Base-by-base conservation (phyloP, 1,139 yeast species). In the Blastobotrys malaysiensis region DNA sequence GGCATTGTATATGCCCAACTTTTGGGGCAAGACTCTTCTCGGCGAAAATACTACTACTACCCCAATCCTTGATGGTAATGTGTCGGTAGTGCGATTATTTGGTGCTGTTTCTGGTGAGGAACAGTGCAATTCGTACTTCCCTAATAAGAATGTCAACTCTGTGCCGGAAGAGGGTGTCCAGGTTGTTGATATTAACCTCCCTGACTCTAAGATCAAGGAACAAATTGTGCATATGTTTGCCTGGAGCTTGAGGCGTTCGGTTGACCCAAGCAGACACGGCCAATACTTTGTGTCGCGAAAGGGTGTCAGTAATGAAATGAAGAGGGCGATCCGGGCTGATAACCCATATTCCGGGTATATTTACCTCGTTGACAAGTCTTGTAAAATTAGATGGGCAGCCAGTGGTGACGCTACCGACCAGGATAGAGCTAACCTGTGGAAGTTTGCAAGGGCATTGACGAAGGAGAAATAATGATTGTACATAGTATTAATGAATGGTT, bases 341-440 rank as follows among this genome's bases (percentile, higher is more conserved):
- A 93, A 93, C 67, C 79, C 81, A 48, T 87, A 86, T 61, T 82
- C 95, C 0, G 98, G 99, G 0, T 91, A 88, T 67, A 75, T 89
- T 9, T 86, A 89, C 63, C 74, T 93, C 16, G 77, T 93, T 43
- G 99, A 93, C 65, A 75, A 76, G 16, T 74, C 82, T 14, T 86
- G 88, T 52, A 83, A 79, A 63, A 84, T 93, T 50, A 77, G 99
- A 63, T 93, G 98, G 98, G 93, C 91, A 14, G 88, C 91, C 1
- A 82, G 95, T 65, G 99, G 99, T 1, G 79, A 78, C 51, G 86
- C 96, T 2, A 76, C 77, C 16, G 82, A 79, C 9, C 77, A 78
- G 43, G 98, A 91, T 61, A 71, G 75, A 50, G 71, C 73, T n/a
- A 72, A 80, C 31, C 69, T 88, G 61, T 84, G 90, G 88, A 83